Evolutionary conservation across 495 filamentous ascomycete genomes (phyloP).

Genomic region (Xylaria nigripes): DNA sequence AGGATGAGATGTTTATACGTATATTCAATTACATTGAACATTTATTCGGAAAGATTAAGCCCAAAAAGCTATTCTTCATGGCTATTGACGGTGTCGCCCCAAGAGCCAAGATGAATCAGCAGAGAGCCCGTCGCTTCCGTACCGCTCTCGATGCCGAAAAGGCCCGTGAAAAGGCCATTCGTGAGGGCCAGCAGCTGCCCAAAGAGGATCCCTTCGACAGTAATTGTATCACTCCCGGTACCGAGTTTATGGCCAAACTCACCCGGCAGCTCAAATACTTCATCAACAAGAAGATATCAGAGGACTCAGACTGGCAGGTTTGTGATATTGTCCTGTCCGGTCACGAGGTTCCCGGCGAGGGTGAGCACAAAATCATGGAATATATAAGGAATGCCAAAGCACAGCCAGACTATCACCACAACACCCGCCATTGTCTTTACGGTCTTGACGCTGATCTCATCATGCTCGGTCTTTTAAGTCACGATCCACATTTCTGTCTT

Average conservation of each 20-base stretch:
- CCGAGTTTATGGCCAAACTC: conserved; percentile 95
- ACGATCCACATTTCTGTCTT: conserved; percentile 97
- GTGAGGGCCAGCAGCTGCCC: conserved; percentile 83
- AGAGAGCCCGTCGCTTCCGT: conserved; percentile 89
- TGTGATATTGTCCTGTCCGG: conserved; percentile 94
- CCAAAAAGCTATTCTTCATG: conserved; percentile 98
- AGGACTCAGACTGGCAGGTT: conserved; percentile 94
- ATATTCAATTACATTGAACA: conserved; percentile 99
- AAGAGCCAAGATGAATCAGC: conserved; percentile 99
- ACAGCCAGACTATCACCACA: conserved; percentile 88
- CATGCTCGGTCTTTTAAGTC: conserved; percentile 93
- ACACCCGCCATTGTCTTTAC: conserved; percentile 94
- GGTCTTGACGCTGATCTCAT: conserved; percentile 97
- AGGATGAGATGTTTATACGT: conserved; percentile 98
- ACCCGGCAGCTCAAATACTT: conserved; percentile 95
- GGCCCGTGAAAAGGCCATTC: conserved; percentile 81
- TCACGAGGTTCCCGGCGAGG: conserved; percentile 98
- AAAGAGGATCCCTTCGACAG: conserved; percentile 96
- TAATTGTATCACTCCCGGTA: conserved; percentile 97
- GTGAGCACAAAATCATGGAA: conserved; percentile 99
- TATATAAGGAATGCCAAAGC: conserved; percentile 96
- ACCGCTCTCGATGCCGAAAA: conserved; percentile 86
- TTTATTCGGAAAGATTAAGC: conserved; percentile 96
- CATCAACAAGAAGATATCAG: conserved; percentile 95
- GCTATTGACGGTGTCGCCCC: conserved; percentile 97